Conservation (phyloP, 768 basidiomycete genomes). For the Roridomyces roridus region DNA sequence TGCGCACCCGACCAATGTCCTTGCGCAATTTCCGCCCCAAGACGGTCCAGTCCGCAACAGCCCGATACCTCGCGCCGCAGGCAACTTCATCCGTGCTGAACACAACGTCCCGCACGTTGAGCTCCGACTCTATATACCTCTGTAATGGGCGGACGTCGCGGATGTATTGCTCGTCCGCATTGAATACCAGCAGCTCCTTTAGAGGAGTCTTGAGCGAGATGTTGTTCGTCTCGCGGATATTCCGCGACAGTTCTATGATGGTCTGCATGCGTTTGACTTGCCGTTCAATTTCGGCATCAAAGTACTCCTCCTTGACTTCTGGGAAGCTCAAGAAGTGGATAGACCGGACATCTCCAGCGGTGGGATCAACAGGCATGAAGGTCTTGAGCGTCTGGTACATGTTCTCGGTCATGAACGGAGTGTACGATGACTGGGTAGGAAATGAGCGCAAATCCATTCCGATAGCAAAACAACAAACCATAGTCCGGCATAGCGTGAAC, state of each 20-base stretch:
- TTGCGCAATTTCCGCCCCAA: conserved; percentile 94
- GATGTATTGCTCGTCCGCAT: conserved; percentile 82
- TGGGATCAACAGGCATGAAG: conserved; percentile 82
- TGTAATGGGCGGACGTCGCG: conserved; percentile 85
- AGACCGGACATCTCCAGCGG: conserved; percentile 82
- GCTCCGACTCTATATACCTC: conserved; percentile 90
- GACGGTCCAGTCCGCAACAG: conserved; percentile 93
- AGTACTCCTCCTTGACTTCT: conserved; percentile 91
- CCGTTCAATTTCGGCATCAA: conserved; percentile 91
- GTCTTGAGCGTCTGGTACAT: conserved; percentile 88
- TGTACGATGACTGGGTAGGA: conserved; percentile 84
- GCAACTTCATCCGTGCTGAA: conserved; percentile 88
- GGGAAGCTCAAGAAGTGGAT: conserved; percentile 97
- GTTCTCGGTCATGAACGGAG: conserved; percentile 97
- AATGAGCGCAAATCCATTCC: conserved; percentile 6
- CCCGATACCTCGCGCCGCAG: conserved; percentile 90
- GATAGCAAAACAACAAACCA: conserved; percentile 57
- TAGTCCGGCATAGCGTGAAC: conserved; percentile 92
- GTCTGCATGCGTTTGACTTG: conserved; percentile 95
- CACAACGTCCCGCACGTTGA: conserved; percentile 90
- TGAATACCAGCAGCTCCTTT: conserved; percentile 93
- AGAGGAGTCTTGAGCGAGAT: conserved; percentile 94
- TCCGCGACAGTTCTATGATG: conserved; percentile 91
- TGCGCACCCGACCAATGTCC: conserved; percentile 89
- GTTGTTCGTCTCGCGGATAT: conserved; percentile 85